Conservation (phyloP, 2,329 filamentous ascomycete species). For the Fusarium udum region DNA sequence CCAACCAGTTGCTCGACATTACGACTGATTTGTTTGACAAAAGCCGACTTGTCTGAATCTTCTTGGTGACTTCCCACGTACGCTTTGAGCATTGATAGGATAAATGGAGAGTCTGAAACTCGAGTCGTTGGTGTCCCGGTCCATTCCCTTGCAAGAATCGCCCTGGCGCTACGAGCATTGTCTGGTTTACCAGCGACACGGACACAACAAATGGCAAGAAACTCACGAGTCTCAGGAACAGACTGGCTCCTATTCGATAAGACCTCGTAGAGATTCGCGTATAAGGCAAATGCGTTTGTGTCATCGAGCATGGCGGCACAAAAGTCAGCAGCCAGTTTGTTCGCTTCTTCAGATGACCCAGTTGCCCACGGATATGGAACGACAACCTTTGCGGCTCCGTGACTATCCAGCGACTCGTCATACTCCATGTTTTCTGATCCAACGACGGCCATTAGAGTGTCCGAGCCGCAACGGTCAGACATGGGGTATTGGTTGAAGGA, state of each 20-base stretch:
- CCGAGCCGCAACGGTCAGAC: not conserved
- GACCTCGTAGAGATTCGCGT: slow-evolving; percentile 19
- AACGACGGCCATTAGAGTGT: not conserved
- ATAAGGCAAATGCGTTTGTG: slow-evolving; percentile 37
- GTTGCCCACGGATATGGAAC: slow-evolving; percentile 29
- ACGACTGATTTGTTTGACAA: slow-evolving; percentile 3
- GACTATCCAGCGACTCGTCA: not conserved
- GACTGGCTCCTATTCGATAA: not conserved
- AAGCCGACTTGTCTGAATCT: not conserved
- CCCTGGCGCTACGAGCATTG: slow-evolving; percentile 23
- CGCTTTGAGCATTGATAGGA: slow-evolving; percentile 32
- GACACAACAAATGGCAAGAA: slow-evolving; percentile 32
- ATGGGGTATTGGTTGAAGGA: not conserved
- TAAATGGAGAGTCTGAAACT: slow-evolving; percentile 11
- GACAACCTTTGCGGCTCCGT: not conserved
- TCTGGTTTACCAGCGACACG: slow-evolving; percentile 33
- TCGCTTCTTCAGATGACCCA: slow-evolving; percentile 22
- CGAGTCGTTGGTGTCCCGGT: not conserved
- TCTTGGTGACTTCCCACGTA: slow-evolving; percentile 27
- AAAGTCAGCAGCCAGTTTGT: slow-evolving; percentile 42
- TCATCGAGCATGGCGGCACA: slow-evolving; percentile 40
- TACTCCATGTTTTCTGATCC: slow-evolving; percentile 13
- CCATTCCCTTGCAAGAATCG: slow-evolving; percentile 19
- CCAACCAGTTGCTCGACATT: slow-evolving; percentile 15
- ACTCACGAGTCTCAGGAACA: slow-evolving; percentile 1